Conservation (phyloP, 345 rosid genomes). For the Physaria fendleri region DNA sequence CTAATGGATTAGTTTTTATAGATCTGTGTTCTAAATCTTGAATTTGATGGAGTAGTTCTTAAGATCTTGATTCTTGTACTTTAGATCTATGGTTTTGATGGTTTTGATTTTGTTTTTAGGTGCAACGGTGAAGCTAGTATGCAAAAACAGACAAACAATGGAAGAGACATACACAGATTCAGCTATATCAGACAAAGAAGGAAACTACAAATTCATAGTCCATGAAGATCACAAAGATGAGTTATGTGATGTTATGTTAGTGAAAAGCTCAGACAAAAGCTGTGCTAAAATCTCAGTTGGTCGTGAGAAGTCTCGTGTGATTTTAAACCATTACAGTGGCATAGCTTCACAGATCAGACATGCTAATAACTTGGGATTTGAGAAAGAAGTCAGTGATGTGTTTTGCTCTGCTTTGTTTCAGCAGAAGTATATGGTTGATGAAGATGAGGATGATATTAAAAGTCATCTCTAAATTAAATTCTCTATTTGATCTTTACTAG, state of each 20-base stretch:
- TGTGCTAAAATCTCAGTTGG: constrained; percentile 46
- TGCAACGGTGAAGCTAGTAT: constrained; percentile 62
- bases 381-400: constrained; percentile 33
- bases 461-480: not conserved
- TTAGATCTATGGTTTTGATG: not conserved
- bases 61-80: not conserved
- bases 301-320: constrained; percentile 74
- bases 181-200: constrained; percentile 45
- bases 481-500: not conserved
- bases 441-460: constrained; percentile 27
- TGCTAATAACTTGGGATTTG: constrained; percentile 70
- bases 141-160: constrained; percentile 50
- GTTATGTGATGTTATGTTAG: constrained; percentile 56
- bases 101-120: constrained; percentile 22
- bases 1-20: not conserved
- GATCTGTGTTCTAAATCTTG: not conserved
- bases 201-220: constrained; percentile 49
- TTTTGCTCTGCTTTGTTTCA: constrained; percentile 65
- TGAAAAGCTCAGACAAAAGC: constrained; percentile 45
- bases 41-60: not conserved
- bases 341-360: constrained; percentile 42
- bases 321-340: constrained; percentile 68
- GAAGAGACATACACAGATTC: constrained; percentile 38
- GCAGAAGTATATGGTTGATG: constrained; percentile 53
- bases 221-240: constrained; percentile 65